Percentiles rank a stretch among this genome's conserved stretches.
These are phyloP conservation scores for Paramyrothecium sp. DNA, from an alignment of 2,329 filamentous ascomycete species.

Conservation along the genomic window DNA sequence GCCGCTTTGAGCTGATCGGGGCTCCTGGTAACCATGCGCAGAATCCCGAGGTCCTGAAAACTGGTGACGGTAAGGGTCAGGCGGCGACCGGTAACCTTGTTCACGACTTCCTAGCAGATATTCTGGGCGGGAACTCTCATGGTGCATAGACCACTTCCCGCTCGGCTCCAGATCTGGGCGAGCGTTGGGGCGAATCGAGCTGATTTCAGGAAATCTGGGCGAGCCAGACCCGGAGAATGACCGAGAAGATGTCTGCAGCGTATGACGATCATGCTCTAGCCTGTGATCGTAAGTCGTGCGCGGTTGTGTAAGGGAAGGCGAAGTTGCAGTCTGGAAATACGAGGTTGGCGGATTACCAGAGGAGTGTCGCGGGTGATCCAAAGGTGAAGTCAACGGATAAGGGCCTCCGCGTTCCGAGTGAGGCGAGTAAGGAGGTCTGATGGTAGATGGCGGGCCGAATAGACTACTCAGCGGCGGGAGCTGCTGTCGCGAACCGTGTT, in stretches of 20 bases:
- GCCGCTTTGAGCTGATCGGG: slow-evolving; percentile 17
- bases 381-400: slow-evolving; percentile 41
- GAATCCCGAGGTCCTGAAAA: slow-evolving; percentile 34
- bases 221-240: slow-evolving; percentile 33
- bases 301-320: slow-evolving; percentile 38
- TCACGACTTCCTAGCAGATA: slow-evolving; percentile 45
- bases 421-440: slow-evolving; percentile 44
- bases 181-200: slow-evolving; percentile 1
- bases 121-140: slow-evolving; percentile 41
- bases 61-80: slow-evolving; percentile 33
- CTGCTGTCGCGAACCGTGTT: slow-evolving; percentile 38
- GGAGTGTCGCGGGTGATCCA: slow-evolving; percentile 44
- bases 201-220: slow-evolving; percentile 21
- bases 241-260: slow-evolving; percentile 21
- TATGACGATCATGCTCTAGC: slow-evolving; percentile 39
- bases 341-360: slow-evolving; percentile 40
- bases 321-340: slow-evolving; percentile 40
- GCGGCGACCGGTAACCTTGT: slow-evolving; percentile 26
- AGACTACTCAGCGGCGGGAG: slow-evolving; percentile 57
- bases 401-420: slow-evolving; percentile 43
- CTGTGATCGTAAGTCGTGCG: slow-evolving; percentile 46
- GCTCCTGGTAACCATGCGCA: slow-evolving; percentile 22
- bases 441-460: slow-evolving; percentile 47
- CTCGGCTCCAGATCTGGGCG: slow-evolving; percentile 32
- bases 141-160: slow-evolving; percentile 35